Conservation (phyloP, 176 grass and related monocot species). For the Aegilops longissima region DNA sequence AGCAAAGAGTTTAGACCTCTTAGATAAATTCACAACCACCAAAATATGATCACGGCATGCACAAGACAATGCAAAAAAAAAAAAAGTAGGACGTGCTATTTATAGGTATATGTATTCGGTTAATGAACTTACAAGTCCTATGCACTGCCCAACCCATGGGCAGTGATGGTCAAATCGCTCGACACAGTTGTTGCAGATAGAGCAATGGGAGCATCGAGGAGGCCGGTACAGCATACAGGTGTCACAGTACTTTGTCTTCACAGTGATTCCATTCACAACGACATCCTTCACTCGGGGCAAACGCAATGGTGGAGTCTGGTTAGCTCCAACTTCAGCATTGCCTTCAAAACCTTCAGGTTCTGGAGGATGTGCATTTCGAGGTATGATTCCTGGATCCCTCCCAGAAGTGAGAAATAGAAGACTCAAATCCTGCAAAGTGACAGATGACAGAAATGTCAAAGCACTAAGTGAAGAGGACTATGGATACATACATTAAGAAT, state of each 20-base stretch:
- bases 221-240: slow-evolving; percentile 96
- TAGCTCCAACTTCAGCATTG: slow-evolving; percentile 54
- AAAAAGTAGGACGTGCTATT: background rate
- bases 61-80: background rate
- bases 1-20: background rate
- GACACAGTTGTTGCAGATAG: slow-evolving; percentile 95
- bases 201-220: slow-evolving; percentile 95
- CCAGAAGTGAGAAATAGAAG: slow-evolving; percentile 91
- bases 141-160: slow-evolving; percentile 96
- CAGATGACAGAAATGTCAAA: slow-evolving; percentile 1
- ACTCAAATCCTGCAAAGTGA: slow-evolving; percentile 70
- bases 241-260: slow-evolving; percentile 95
- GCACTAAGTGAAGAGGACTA: background rate
- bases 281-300: slow-evolving; percentile 82
- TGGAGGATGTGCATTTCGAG: slow-evolving; percentile 87
- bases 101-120: background rate
- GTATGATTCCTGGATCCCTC: slow-evolving; percentile 92
- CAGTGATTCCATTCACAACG: slow-evolving; percentile 75
- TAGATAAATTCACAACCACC: slow-evolving; percentile 11
- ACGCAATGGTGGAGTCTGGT: slow-evolving; percentile 65
- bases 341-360: slow-evolving; percentile 79
- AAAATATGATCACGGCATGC: background rate
- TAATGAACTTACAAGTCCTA: slow-evolving; percentile 82
- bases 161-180: slow-evolving; percentile 97
- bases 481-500: background rate